Percentiles rank a stretch among this genome's conserved stretches.
Evolutionary conservation across 805 yeast species (phyloP).

Genomic region (Cephaloascus albidus): DNA sequence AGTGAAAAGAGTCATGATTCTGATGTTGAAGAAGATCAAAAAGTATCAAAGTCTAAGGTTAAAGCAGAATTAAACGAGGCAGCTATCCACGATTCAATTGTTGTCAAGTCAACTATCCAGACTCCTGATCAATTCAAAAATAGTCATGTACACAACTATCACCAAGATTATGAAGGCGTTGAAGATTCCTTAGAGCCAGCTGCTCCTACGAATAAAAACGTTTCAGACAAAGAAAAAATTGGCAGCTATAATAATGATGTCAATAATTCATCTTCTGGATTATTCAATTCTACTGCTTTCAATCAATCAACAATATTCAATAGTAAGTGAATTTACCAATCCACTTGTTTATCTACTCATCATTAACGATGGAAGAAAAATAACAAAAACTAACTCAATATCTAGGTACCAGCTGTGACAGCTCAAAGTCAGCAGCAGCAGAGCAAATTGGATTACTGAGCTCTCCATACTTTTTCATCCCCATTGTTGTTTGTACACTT

Average conservation of each 20-base stretch:
- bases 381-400: too few relatives aligned
- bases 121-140: neutral
- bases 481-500: too few relatives aligned
- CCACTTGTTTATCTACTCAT: too few relatives aligned
- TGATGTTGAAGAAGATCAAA: neutral
- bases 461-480: too few relatives aligned
- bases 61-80: neutral
- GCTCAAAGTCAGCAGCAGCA: neutral
- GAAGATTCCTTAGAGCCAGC: neutral
- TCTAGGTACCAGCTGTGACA: neutral
- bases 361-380: neutral
- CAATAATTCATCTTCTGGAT: too few relatives aligned
- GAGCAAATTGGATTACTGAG: too few relatives aligned
- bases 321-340: neutral
- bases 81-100: conserved; percentile 2
- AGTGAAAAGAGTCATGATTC: neutral
- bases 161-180: neutral
- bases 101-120: conserved; percentile 6
- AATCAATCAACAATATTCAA: neutral
- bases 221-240: neutral
- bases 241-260: too few relatives aligned
- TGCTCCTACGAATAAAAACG: neutral
- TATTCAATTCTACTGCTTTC: neutral
- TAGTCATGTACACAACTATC: neutral
- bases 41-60: neutral